phyloP scores from a whole-genome alignment of 345 rosid species.

The Conringia planisiliqua region DNA sequence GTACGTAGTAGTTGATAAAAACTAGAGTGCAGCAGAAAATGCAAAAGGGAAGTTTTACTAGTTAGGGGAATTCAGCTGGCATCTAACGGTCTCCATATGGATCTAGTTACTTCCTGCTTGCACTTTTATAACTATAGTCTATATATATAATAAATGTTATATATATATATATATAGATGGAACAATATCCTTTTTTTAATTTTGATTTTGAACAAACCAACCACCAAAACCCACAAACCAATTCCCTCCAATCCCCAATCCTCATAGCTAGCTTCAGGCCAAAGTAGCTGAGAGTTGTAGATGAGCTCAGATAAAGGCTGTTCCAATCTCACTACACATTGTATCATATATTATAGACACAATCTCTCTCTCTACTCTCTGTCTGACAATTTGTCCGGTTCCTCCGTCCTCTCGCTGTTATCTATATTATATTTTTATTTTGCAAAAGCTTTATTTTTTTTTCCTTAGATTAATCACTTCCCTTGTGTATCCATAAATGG shows the following conservation, averaged over 20 bases:
- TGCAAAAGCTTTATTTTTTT: constrained; percentile 14
- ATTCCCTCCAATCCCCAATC: constrained; percentile 34
- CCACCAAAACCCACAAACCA: constrained; percentile 25
- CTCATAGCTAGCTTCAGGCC: constrained; percentile 54
- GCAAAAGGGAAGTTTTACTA: constrained; percentile 36
- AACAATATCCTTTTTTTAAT: neutral
- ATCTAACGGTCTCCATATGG: constrained; percentile 49
- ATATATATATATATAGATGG: neutral
- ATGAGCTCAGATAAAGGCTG: constrained; percentile 73
- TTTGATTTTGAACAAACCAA: constrained; percentile 18
- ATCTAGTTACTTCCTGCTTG: constrained; percentile 29
- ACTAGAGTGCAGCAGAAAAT: constrained; percentile 39
- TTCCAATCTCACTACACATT: constrained; percentile 52
- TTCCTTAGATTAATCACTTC: constrained; percentile 31
- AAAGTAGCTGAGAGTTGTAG: constrained; percentile 67
- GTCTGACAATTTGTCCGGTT: constrained; percentile 30
- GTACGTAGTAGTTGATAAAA: constrained; percentile 18
- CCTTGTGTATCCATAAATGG: constrained; percentile 34
- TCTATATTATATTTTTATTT: neutral
- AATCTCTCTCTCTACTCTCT: constrained; percentile 37
- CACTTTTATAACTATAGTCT: constrained; percentile 14
- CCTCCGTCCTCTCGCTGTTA: constrained; percentile 34
- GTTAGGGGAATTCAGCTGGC: constrained; percentile 65
- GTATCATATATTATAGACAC: constrained; percentile 39
- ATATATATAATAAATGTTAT: neutral